Base-by-base conservation (phyloP, 768 basidiomycete genomes). In the Heimioporus sp. region DNA sequence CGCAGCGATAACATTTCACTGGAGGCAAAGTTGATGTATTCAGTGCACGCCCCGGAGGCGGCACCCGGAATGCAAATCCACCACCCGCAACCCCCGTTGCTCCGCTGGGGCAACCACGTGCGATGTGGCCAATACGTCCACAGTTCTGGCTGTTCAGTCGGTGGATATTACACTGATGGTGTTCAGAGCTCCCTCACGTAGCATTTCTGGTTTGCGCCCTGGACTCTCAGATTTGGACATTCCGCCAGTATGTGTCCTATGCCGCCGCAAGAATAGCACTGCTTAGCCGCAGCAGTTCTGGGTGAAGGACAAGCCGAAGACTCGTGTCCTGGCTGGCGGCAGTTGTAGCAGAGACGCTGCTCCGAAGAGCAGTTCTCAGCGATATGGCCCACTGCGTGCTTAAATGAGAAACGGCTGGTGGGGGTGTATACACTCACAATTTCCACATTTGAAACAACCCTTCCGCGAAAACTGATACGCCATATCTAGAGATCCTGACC, bases 361-460 rank as follows among this genome's bases (percentile, higher is more conserved):
- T 89, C 88, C 57, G 90, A 90, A 42, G 90, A 80, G 68, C 92
- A 96, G 63, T 87, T 89, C 77, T 92, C 91, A 63, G 92, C 92
- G 64, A 95, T 90, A 70, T 96, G 92, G 43, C 92, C 92, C 67
- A 94, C 92, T 94, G 60, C 17, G 39, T 12, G 50, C 53, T 43
- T 43, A 46, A 44, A 58, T 52, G 46, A 50, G 45, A 48, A 39
- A 47, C 32, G 41, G 35, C 52, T 41, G 49, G 52, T 38, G 58
- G 49, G 46, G 40, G 52, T 46, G 52, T 43, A 48, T 41, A 36
- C 57, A 82, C 85, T 73, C 69, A 91, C 92, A 79, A 72, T 92
- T 92, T 68, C 92, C 92, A 68, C 92, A 95, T 78, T 92, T 95
- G 76, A 88, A 93, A 68, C 90, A 93, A 58, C 89, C 89, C 76